These are phyloP conservation scores for Aspergillus japonicus DNA, from an alignment of 2,329 filamentous ascomycete genomes.

Conservation along the genomic window DNA sequence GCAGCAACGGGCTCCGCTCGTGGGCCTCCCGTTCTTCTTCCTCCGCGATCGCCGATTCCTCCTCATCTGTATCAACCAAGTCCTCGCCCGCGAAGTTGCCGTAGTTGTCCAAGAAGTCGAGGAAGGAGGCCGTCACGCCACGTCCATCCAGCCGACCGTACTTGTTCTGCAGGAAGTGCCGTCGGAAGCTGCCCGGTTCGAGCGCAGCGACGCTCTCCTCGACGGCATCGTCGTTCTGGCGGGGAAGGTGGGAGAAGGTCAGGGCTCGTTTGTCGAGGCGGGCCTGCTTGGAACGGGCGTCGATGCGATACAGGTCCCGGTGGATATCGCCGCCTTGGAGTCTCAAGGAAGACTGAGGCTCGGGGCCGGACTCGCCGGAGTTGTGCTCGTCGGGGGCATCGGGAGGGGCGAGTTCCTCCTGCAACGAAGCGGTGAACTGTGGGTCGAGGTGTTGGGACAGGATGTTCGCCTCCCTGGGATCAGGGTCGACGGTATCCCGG, in stretches of 20 bases:
- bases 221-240: conserved; percentile 23
- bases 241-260: conserved; percentile 62
- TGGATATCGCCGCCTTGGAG: conserved; percentile 77
- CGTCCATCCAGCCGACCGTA: conserved; percentile 24
- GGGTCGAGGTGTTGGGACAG: conserved; percentile 23
- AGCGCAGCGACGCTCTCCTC: conserved; percentile 45
- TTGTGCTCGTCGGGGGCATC: conserved; percentile 2
- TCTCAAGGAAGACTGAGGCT: conserved; percentile 63
- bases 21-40: conserved; percentile 52
- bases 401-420: conserved; percentile 12
- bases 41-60: conserved; percentile 44
- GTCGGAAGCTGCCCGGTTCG: conserved; percentile 55
- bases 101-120: conserved; percentile 74
- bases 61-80: conserved; percentile 58
- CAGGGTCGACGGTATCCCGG: conserved; percentile 1
- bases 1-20: conserved; percentile 63
- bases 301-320: conserved; percentile 73
- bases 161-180: conserved; percentile 49
- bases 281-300: conserved; percentile 50
- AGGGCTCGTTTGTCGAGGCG: conserved; percentile 58
- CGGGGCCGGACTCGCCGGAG: conserved; percentile 13
- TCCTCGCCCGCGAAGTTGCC: conserved; percentile 76
- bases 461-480: conserved; percentile 19
- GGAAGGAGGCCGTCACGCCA: conserved; percentile 49
- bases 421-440: conserved; percentile 22